phyloP scores from a whole-genome alignment of 2,329 filamentous ascomycete genomes.

The Monilinia polystroma region DNA sequence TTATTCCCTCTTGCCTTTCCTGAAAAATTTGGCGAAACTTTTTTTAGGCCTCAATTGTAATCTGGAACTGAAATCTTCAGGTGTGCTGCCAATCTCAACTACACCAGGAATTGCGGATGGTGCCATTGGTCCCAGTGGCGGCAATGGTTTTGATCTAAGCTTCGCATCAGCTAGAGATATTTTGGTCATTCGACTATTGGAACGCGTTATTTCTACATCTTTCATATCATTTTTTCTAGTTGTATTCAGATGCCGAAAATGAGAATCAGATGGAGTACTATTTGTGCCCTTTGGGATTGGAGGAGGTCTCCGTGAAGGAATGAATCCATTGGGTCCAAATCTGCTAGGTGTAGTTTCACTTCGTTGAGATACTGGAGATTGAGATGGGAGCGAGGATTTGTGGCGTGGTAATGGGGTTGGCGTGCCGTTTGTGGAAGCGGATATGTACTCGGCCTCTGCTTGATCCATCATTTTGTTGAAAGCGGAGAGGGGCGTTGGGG shows the following conservation, averaged over 20 bases:
- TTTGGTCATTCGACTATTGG: constrained; percentile 4
- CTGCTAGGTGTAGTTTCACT: constrained; percentile 8
- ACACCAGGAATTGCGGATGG: constrained; percentile 17
- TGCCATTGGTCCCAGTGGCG: constrained; percentile 15
- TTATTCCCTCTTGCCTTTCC: constrained; percentile 14
- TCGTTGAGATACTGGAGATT: constrained; percentile 7
- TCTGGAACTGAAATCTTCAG: neutral
- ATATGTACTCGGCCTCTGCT: neutral
- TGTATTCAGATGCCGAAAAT: neutral
- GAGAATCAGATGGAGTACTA: neutral
- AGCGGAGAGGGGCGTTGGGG: constrained; percentile 28
- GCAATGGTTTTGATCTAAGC: constrained; percentile 19
- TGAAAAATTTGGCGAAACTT: constrained; percentile 18
- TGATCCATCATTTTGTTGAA: constrained; percentile 30
- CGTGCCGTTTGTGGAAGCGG: neutral
- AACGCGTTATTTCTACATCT: neutral
- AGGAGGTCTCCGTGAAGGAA: constrained; percentile 22
- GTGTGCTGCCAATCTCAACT: constrained; percentile 21
- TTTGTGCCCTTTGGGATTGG: constrained; percentile 19
- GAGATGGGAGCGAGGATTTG: neutral
- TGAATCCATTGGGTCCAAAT: constrained; percentile 22
- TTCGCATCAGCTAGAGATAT: constrained; percentile 16
- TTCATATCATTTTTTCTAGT: neutral
- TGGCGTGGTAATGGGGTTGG: constrained; percentile 10
- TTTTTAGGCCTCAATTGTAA: constrained; percentile 11